Percentiles rank a stretch among this genome's conserved stretches.
phyloP scores from a whole-genome alignment of 345 rosid genomes.

The Aquilaria malaccensis region DNA sequence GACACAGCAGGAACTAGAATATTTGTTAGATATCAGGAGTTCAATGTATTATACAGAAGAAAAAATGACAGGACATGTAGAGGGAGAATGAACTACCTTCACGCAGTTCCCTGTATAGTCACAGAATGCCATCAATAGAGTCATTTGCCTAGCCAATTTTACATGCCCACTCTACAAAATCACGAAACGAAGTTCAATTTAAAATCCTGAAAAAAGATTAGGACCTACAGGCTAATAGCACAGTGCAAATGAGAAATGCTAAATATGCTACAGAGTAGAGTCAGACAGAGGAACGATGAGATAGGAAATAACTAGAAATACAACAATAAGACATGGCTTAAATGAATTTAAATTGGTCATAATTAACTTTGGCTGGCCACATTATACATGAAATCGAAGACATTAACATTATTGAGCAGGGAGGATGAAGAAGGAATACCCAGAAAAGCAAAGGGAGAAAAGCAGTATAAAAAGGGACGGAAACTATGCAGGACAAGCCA shows the following conservation, averaged over 20 bases:
- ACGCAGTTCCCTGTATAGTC: constrained; percentile 83
- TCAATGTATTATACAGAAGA: constrained; percentile 5
- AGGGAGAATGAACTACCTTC: constrained; percentile 41
- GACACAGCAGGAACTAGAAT: constrained; percentile 10
- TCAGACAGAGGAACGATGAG: background rate
- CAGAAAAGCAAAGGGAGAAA: constrained; percentile 96
- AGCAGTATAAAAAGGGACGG: constrained; percentile 95
- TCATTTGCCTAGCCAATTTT: constrained; percentile 97
- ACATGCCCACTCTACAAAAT: constrained; percentile 84
- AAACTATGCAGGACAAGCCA: constrained; percentile 82
- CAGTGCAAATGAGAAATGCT: background rate
- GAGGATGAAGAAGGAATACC: constrained; percentile 35
- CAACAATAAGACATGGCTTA: background rate
- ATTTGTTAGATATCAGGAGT: background rate
- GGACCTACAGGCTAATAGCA: background rate
- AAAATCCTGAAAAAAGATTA: constrained; percentile 8
- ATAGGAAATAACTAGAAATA: background rate
- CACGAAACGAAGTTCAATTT: background rate
- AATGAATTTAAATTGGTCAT: constrained; percentile 8
- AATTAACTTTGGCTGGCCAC: too few species aligned
- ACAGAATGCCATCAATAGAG: constrained; percentile 90
- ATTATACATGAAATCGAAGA: too few species aligned
- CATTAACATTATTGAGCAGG: background rate
- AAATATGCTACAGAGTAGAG: background rate
- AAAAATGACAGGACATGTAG: background rate